Conservation (phyloP, 441 rosid species). For the Rhodomyrtus psidioides region DNA sequence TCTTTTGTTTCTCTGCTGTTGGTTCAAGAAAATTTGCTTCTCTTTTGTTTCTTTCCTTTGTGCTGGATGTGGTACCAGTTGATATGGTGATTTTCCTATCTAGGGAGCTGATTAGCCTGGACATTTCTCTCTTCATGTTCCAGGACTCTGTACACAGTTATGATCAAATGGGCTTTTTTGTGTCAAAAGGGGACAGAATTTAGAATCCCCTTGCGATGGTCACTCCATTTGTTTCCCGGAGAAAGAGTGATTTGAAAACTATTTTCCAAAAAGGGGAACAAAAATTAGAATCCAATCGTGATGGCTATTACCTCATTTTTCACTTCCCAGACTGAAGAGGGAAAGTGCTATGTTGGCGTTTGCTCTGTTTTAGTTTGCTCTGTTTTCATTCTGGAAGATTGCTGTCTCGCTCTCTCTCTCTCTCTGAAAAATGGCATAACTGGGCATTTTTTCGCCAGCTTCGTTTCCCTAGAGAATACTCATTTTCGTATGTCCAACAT, state of each 20-base stretch:
- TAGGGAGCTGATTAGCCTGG: neutral
- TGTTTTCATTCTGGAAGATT: neutral
- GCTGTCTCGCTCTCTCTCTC: neutral
- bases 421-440: neutral
- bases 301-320: neutral
- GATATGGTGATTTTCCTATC: neutral
- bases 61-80: neutral
- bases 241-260: too few relatives aligned
- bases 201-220: neutral
- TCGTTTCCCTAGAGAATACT: neutral
- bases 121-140: neutral
- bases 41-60: neutral
- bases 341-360: neutral
- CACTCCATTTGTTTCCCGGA: too few relatives aligned
- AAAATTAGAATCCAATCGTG: neutral
- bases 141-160: neutral
- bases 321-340: neutral
- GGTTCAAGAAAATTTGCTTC: neutral
- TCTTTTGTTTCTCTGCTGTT: neutral
- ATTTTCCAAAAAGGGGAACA: neutral
- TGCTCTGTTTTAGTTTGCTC: neutral
- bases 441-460: neutral
- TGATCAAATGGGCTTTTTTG: neutral
- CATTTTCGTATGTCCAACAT: neutral
- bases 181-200: neutral